Evolutionary conservation across 1,284 basidiomycete genomes (phyloP), one percentile per base, ranked within the genome.

Genomic region (Puccinia horiana): DNA sequence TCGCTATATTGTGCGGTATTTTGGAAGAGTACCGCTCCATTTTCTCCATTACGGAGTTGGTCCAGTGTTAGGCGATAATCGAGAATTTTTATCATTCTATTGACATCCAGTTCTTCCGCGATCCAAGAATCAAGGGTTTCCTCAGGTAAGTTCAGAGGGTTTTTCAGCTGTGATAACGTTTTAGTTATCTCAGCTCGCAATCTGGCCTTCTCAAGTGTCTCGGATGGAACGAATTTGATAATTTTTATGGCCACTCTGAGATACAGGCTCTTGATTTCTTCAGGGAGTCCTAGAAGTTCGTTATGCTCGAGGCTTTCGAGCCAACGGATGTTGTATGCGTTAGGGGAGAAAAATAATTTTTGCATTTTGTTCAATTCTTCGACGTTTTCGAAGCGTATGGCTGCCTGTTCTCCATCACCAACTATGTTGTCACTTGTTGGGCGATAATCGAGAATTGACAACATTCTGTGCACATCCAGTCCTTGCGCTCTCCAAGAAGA

Each of bases 401-500:
- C n/a, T 26, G 8, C 2, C 3, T 18, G 8, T 61, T n/a, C 26
- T 29, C 58, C 58, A 14, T 32, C n/a, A 8, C n/a, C 56, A n/a
- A 58, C 56, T 2, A 58, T 4, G 29, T 26, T 18, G 26, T 29
- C 8, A 5, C 29, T 35, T 61, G 11, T 26, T 35, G 32, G 29
- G 29, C 29, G 26, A 18, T 61, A 35, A 26, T 35, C 29, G 29
- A 61, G 3, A 61, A 61, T 35, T 9, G 29, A 32, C 58, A 61
- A 12, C 58, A 61, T 61, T 61, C 58, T 61, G 11, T 32, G 1
- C 1, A 61, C 58, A 61, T 61, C 58, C 29, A 61, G n/a, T 61
- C 58, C 32, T 61, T 61, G 58, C n/a, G 58, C 58, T 61, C 58
- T 61, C 58, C 58, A 61, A 18, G 58, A n/a, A 61, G 58, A 61